phyloP scores from a whole-genome alignment of 2,329 filamentous ascomycete species.

The Paecilomyces niveus region DNA sequence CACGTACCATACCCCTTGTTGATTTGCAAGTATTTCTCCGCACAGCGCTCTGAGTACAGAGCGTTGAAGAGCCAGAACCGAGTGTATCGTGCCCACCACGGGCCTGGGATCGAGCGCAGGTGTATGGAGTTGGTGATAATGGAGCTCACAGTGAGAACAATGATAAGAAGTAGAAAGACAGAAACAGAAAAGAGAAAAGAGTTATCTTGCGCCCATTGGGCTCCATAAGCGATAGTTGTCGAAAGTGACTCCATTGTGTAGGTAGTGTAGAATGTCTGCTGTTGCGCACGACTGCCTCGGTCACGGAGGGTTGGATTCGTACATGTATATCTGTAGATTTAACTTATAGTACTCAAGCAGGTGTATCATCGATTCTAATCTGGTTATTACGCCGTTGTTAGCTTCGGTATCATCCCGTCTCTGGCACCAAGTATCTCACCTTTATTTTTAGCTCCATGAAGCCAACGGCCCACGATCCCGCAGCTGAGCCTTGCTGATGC shows the following conservation, averaged over 20 bases:
- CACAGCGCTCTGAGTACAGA: background rate
- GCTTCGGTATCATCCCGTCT: background rate
- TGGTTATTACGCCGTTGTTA: background rate
- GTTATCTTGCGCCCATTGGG: background rate
- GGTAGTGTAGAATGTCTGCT: background rate
- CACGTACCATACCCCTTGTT: background rate
- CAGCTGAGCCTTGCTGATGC: background rate
- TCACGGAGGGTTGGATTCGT: background rate
- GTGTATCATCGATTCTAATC: background rate
- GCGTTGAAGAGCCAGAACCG: background rate
- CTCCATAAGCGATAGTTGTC: background rate
- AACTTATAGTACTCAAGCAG: background rate
- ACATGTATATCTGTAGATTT: background rate
- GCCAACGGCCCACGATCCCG: background rate
- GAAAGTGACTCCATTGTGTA: background rate
- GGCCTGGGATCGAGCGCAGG: background rate
- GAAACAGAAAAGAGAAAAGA: background rate
- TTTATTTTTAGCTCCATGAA: background rate
- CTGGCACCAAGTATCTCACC: background rate
- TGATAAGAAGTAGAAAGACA: background rate
- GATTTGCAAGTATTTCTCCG: background rate
- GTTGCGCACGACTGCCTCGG: background rate
- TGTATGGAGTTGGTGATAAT: background rate
- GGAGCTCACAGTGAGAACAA: background rate
- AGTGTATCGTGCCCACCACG: background rate